A percentile compares a stretch with the other conserved stretches of the same genome.
Conservation (phyloP, 768 basidiomycete genomes). For the Trametes cingulata region DNA sequence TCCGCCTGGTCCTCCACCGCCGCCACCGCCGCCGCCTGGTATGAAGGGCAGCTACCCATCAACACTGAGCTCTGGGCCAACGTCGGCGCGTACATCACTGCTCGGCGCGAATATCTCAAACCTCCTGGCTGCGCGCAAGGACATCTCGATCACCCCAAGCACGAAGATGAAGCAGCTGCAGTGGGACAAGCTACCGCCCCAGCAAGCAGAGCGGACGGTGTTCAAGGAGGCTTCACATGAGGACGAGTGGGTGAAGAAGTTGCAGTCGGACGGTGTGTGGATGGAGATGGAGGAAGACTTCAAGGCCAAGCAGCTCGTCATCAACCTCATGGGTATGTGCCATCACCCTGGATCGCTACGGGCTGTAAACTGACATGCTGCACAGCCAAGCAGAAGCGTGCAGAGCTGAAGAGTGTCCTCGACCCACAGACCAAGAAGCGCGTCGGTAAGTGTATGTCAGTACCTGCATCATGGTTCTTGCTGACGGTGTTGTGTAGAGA, state of each 20-base stretch:
- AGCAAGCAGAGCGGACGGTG: constrained; percentile 80
- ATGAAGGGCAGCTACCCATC: constrained; percentile 34
- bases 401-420: constrained; percentile 89
- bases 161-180: constrained; percentile 98
- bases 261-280: constrained; percentile 88
- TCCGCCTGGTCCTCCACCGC: constrained; percentile 40
- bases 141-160: constrained; percentile 78
- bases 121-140: constrained; percentile 71
- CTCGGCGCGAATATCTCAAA: constrained; percentile 59
- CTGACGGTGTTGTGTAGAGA: constrained; percentile 53
- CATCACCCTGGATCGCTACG: neutral
- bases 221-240: constrained; percentile 80
- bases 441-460: constrained; percentile 64
- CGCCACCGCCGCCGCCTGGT: constrained; percentile 40
- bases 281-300: constrained; percentile 97
- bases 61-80: constrained; percentile 39
- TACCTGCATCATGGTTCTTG: neutral
- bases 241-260: constrained; percentile 76
- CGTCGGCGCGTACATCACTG: constrained; percentile 60
- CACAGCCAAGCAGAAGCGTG: constrained; percentile 77
- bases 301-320: constrained; percentile 92
- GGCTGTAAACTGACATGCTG: neutral
- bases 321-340: constrained; percentile 77
- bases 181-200: constrained; percentile 97
- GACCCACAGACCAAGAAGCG: constrained; percentile 91